Evolutionary conservation across 768 basidiomycete species (phyloP).

Genomic region (Mrakia gelida): DNA sequence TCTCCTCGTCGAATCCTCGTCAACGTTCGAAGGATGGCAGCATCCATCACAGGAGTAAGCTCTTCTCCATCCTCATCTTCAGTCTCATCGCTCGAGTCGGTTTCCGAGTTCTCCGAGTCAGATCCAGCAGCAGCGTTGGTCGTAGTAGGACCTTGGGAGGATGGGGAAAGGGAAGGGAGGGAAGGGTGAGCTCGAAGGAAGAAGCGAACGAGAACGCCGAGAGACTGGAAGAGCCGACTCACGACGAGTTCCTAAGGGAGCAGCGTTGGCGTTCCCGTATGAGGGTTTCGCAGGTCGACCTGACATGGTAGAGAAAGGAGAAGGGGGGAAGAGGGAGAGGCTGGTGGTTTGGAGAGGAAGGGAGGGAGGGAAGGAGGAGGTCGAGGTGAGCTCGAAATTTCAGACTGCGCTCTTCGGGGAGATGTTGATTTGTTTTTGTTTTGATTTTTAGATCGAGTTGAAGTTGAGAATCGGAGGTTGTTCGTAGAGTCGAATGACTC

Average conservation of each 20-base stretch:
- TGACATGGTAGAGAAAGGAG: neutral
- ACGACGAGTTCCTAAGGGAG: neutral
- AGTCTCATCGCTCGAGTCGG: conserved; percentile 64
- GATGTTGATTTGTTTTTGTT: no score
- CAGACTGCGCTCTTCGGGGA: no score
- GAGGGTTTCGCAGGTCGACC: neutral
- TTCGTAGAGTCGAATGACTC: no score
- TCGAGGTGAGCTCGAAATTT: neutral
- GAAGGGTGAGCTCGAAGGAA: conserved; percentile 7
- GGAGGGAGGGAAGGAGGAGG: neutral
- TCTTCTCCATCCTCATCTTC: conserved; percentile 96
- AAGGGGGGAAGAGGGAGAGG: neutral
- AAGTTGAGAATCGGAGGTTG: neutral
- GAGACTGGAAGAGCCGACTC: neutral
- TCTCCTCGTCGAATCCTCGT: conserved; percentile 79
- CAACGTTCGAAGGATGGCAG: conserved; percentile 85
- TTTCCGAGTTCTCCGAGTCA: conserved; percentile 46
- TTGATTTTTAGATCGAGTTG: no score
- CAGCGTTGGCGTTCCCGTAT: conserved; percentile 4
- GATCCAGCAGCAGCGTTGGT: conserved; percentile 35
- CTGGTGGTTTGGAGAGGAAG: neutral
- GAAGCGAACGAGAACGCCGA: neutral
- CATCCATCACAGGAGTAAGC: conserved; percentile 87
- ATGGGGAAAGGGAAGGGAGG: no score
- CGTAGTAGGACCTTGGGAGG: neutral